Evolutionary conservation across 2,329 filamentous ascomycete genomes (phyloP).

Genomic region (Calonectria ilicicola): DNA sequence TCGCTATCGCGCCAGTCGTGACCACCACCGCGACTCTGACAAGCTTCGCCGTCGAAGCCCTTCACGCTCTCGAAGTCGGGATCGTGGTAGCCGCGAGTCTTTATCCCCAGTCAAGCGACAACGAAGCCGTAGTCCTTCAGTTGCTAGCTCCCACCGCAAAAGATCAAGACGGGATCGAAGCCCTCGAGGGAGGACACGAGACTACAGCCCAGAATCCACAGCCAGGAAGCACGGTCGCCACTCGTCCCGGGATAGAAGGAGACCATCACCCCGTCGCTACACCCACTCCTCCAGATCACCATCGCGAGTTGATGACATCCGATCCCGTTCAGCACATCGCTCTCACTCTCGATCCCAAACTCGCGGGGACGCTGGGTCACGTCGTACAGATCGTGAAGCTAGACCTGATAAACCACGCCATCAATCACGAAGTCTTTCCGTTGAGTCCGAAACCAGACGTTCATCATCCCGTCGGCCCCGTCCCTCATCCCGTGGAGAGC

Average conservation of each 20-base stretch:
- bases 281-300: conserved; percentile 45
- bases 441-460: conserved; percentile 31
- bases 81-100: conserved; percentile 47
- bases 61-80: conserved; percentile 50
- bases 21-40: conserved; percentile 45
- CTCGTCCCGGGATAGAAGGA: conserved; percentile 48
- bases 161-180: conserved; percentile 51
- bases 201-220: conserved; percentile 52
- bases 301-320: conserved; percentile 32
- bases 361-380: conserved; percentile 40
- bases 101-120: conserved; percentile 55
- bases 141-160: conserved; percentile 53
- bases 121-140: conserved; percentile 56
- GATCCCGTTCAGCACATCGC: conserved; percentile 32
- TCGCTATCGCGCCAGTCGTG: conserved; percentile 49
- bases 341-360: conserved; percentile 43
- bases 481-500: conserved; percentile 39
- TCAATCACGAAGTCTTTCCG: conserved; percentile 41
- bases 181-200: conserved; percentile 53
- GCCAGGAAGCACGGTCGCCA: conserved; percentile 47
- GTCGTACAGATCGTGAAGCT: conserved; percentile 40
- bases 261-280: conserved; percentile 46
- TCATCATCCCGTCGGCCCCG: conserved; percentile 34
- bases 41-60: conserved; percentile 49
- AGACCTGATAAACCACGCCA: conserved; percentile 34